Percentiles rank a stretch among this genome's conserved stretches.
These are phyloP conservation scores for Iodosphaeria phyllophila DNA, from an alignment of 2,329 filamentous ascomycete species.

Conservation along the genomic window DNA sequence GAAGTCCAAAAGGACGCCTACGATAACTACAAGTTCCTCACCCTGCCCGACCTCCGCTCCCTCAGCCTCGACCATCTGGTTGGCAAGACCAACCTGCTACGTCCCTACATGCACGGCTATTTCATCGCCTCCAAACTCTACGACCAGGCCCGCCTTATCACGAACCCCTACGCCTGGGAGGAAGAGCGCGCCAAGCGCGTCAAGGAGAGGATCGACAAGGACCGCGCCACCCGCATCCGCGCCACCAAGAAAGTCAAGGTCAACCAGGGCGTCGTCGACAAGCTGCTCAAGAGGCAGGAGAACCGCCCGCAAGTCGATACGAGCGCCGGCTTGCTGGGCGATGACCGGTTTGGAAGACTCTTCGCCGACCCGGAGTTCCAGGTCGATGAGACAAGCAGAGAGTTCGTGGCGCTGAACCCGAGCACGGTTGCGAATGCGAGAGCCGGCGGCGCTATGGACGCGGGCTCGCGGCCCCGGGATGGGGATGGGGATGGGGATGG, in stretches of 20 bases:
- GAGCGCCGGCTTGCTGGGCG: slow-evolving; percentile 51
- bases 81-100: slow-evolving; percentile 71
- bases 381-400: slow-evolving; percentile 74
- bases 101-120: slow-evolving; percentile 98
- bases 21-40: slow-evolving; percentile 98
- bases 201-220: slow-evolving; percentile 90
- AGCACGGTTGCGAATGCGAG: slow-evolving; percentile 41
- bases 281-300: slow-evolving; percentile 46
- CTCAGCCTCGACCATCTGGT: slow-evolving; percentile 79
- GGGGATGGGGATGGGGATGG: no score
- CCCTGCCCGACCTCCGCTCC: slow-evolving; percentile 64
- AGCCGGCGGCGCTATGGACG: slow-evolving; percentile 12
- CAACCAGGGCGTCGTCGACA: slow-evolving; percentile 67
- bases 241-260: slow-evolving; percentile 97
- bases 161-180: slow-evolving; percentile 85
- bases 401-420: slow-evolving; percentile 80
- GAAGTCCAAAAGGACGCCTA: slow-evolving; percentile 64
- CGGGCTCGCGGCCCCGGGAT: slow-evolving; percentile 22
- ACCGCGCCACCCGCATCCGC: slow-evolving; percentile 84
- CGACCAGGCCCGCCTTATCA: slow-evolving; percentile 82
- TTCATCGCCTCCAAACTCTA: slow-evolving; percentile 92
- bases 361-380: slow-evolving; percentile 89
- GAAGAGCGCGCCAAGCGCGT: slow-evolving; percentile 82
- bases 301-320: slow-evolving; percentile 37
- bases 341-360: slow-evolving; percentile 70